Evolutionary conservation across 345 rosid species (phyloP), one percentile per base, ranked within the genome.

Genomic region (Punica granatum): DNA sequence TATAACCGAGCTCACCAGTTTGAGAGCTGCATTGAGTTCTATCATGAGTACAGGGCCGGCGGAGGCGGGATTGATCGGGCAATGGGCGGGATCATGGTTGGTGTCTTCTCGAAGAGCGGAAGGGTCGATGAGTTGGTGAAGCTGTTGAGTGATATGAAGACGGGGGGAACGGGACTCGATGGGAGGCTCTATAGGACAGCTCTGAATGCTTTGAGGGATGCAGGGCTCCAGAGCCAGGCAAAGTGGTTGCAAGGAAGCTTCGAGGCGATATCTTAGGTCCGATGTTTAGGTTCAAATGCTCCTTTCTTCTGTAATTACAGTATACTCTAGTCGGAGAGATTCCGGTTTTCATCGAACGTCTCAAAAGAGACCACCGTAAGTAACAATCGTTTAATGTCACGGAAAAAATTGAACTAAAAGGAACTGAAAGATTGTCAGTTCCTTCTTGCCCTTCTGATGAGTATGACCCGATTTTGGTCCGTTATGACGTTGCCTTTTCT

Each of bases 31-130:
- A 73, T 90, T 43, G 75, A 75, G 69, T 85, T 73, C 48, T 92
- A 84, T 72, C 65, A 64, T 0, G 96, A 90, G 80, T 92, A 74
- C 64, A 84, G 92, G 73, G 70, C 73, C 59, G 76, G 72, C 26
- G 79, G 88, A 41, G 95, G 95, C 14, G 74, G 21, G 39, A 83
- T 84, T 3, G 95, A 92, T 63, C 77, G 77, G 64, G 92, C 86
- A 7, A 84, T 92, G 88, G 96, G 86, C 0, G 95, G 95, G 33
- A 84, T 89, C 62, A 90, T 90, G 95, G 90, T 90, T 3, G 86
- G 95, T 9, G 90, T 92, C 30, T 86, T 88, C 81, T 88, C 96
- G 3, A 92, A 92, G 78, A 79, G 81, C 10, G 80, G 88, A 25
- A 75, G 78, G 72, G 66, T 90, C 2, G 86, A 86, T 37, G 92